Evolutionary conservation across 1,139 yeast genomes (phyloP).

Genomic region (Yamadazyma friedrichii): DNA sequence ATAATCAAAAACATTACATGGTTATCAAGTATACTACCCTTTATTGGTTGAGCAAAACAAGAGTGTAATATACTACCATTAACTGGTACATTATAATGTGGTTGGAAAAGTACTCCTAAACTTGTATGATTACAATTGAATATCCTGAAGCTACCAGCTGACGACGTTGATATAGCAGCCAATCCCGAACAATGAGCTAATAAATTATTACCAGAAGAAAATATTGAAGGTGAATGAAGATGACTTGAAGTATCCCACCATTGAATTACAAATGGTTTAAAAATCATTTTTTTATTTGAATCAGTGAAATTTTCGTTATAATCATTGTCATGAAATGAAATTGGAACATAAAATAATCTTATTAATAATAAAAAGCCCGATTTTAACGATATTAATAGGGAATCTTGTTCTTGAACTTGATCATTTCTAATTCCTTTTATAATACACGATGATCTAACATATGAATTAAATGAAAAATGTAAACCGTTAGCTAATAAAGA

Average conservation of each 20-base stretch:
- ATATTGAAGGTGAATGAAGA: slow-evolving; percentile 22
- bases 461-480: slow-evolving; percentile 32
- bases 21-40: slow-evolving; percentile 22
- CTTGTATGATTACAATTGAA: slow-evolving; percentile 34
- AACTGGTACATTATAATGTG: slow-evolving; percentile 39
- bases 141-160: slow-evolving; percentile 37
- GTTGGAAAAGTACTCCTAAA: slow-evolving; percentile 36
- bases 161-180: slow-evolving; percentile 39
- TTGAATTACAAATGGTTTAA: slow-evolving; percentile 48
- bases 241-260: slow-evolving; percentile 45
- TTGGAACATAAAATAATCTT: slow-evolving; percentile 35
- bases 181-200: slow-evolving; percentile 37
- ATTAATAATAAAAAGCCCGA: slow-evolving; percentile 44
- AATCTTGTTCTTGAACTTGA: slow-evolving; percentile 33
- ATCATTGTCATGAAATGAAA: slow-evolving; percentile 27
- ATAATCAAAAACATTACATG: slow-evolving; percentile 37
- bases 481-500: slow-evolving; percentile 36
- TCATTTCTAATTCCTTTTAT: slow-evolving; percentile 25
- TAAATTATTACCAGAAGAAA: slow-evolving; percentile 35
- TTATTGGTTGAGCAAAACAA: slow-evolving; percentile 41
- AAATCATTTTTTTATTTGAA: slow-evolving; percentile 14
- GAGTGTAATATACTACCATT: slow-evolving; percentile 43
- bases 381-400: slow-evolving; percentile 38
- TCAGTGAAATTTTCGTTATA: slow-evolving; percentile 17
- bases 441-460: slow-evolving; percentile 37